Conservation (phyloP, 805 yeast genomes). For the Candida easanensis region DNA sequence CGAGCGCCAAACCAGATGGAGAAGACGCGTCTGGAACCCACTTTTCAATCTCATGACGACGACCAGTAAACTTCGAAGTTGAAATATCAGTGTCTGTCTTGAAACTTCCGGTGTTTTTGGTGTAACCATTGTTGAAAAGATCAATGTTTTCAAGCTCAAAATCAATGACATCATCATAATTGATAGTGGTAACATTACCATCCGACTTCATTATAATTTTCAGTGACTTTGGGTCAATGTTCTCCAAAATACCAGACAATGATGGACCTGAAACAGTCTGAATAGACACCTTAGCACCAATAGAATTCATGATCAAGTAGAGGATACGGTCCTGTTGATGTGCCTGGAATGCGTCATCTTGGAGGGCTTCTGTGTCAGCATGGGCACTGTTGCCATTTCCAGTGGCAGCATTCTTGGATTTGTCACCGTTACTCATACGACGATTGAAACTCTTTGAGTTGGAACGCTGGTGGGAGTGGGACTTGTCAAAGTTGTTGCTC, state of each 20-base stretch:
- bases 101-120: slow-evolving; percentile 39
- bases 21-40: slow-evolving; percentile 68
- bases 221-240: slow-evolving; percentile 48
- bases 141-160: slow-evolving; percentile 36
- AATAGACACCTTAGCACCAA: slow-evolving; percentile 56
- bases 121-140: slow-evolving; percentile 20
- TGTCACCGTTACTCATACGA: slow-evolving; percentile 10
- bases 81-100: slow-evolving; percentile 82
- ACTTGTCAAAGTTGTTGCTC: slow-evolving; percentile 10
- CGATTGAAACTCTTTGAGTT: slow-evolving; percentile 15
- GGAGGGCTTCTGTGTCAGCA: slow-evolving; percentile 6
- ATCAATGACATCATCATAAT: slow-evolving; percentile 37
- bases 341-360: slow-evolving; percentile 27
- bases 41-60: slow-evolving; percentile 68
- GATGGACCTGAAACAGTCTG: slow-evolving; percentile 61
- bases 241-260: slow-evolving; percentile 56
- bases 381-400: slow-evolving; percentile 1
- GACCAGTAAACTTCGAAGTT: slow-evolving; percentile 33
- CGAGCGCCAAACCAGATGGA: slow-evolving; percentile 19
- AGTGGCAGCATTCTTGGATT: slow-evolving; percentile 6
- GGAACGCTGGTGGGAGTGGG: slow-evolving; percentile 16
- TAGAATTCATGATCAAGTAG: slow-evolving; percentile 52
- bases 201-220: slow-evolving; percentile 32
- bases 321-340: slow-evolving; percentile 49
- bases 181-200: slow-evolving; percentile 24